These are phyloP conservation scores for Fulvia fulva DNA, from an alignment of 2,329 filamentous ascomycete genomes.

Conservation along the genomic window DNA sequence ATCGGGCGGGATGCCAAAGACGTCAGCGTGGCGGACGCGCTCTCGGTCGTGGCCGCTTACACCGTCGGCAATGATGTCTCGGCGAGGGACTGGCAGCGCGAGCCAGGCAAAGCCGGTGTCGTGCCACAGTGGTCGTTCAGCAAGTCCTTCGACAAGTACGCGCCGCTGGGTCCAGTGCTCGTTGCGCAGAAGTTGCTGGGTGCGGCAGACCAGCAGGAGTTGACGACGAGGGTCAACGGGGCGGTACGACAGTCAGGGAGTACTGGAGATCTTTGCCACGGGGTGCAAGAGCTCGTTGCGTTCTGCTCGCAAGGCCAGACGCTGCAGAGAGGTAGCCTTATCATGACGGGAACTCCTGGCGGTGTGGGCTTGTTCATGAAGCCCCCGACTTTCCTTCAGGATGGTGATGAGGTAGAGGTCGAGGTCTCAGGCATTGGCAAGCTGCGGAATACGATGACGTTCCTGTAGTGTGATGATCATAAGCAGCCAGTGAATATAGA, in stretches of 20 bases:
- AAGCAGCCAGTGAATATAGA: too few species aligned
- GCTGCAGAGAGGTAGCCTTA: conserved; percentile 45
- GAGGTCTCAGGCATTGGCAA: conserved; percentile 34
- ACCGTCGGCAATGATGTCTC: conserved; percentile 75
- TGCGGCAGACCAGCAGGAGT: conserved; percentile 41
- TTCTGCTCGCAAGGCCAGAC: conserved; percentile 38
- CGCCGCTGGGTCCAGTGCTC: conserved; percentile 51
- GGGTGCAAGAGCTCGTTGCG: conserved; percentile 34
- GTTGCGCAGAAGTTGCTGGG: conserved; percentile 42
- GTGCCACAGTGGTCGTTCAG: conserved; percentile 57
- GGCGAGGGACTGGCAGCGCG: conserved; percentile 61
- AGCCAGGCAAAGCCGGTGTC: conserved; percentile 41
- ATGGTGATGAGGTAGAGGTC: conserved; percentile 34
- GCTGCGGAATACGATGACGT: conserved; percentile 32
- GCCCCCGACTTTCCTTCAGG: conserved; percentile 31
- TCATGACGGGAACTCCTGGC: conserved; percentile 50
- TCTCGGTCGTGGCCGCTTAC: conserved; percentile 73
- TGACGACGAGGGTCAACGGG: conserved; percentile 50
- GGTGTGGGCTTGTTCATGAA: conserved; percentile 34
- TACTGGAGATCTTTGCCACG: conserved; percentile 46
- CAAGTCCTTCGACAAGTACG: conserved; percentile 58
- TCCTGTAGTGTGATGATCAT: conserved; percentile 26
- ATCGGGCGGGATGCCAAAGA: conserved; percentile 65
- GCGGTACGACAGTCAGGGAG: conserved; percentile 43
- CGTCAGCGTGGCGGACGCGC: conserved; percentile 59